Percentiles rank a stretch among this genome's conserved stretches.
phyloP scores from a whole-genome alignment of 352 stramenopile genomes.

The Globisporangium takayamanum region DNA sequence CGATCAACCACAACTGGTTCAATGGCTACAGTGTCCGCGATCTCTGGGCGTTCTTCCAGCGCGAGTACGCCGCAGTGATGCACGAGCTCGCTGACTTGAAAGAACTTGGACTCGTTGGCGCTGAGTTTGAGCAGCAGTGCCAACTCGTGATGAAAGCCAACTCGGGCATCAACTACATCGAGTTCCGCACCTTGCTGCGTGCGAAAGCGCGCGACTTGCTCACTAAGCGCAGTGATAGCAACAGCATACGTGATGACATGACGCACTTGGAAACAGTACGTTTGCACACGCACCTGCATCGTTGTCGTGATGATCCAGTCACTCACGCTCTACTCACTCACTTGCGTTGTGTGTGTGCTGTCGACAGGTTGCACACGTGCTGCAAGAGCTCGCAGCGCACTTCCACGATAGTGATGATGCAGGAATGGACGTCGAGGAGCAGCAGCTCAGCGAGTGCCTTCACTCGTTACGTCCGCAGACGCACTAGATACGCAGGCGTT shows the following conservation, averaged over 20 bases:
- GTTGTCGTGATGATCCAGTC: not conserved
- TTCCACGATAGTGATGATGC: not conserved
- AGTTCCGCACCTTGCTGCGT: conserved; percentile 51
- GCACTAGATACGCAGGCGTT: no score
- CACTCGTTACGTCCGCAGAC: no score
- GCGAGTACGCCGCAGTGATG: conserved; percentile 51
- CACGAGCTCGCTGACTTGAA: conserved; percentile 58
- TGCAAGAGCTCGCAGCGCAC: conserved; percentile 4
- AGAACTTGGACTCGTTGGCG: conserved; percentile 42
- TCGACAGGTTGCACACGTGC: conserved; percentile 1
- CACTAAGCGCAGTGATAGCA: not conserved
- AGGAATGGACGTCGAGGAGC: no score
- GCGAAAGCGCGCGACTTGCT: conserved; percentile 38
- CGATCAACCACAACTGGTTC: conserved; percentile 98
- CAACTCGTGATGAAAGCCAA: conserved; percentile 75
- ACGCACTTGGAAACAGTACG: not conserved
- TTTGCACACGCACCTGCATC: not conserved
- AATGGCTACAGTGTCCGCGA: conserved; percentile 75
- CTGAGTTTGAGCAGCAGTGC: conserved; percentile 60
- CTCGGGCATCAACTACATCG: conserved; percentile 67
- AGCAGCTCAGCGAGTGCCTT: not conserved
- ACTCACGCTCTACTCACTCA: not conserved
- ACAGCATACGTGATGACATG: not conserved
- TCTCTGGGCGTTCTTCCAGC: conserved; percentile 69
- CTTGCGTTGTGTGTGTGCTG: not conserved